These are phyloP conservation scores for Calycina herbarum DNA, from an alignment of 2,329 filamentous ascomycete genomes.

Conservation along the genomic window DNA sequence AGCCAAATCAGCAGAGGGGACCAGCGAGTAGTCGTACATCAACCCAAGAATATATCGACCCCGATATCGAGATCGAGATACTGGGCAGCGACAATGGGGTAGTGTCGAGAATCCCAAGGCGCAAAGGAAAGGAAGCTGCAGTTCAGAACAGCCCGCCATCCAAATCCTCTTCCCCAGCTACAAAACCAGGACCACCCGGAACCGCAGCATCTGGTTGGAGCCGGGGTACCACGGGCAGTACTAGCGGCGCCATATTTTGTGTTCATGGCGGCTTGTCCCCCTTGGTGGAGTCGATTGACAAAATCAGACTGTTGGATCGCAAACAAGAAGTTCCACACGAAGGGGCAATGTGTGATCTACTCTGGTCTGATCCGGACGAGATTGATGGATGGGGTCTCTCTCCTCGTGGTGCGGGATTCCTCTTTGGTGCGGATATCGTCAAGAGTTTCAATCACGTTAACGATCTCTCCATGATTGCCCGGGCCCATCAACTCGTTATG, in stretches of 20 bases:
- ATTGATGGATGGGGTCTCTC: constrained; percentile 96
- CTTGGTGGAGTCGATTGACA: constrained; percentile 89
- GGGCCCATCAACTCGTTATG: constrained; percentile 97
- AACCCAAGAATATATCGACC: constrained; percentile 54
- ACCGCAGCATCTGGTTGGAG: constrained; percentile 75
- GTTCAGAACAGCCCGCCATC: constrained; percentile 42
- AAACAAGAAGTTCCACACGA: constrained; percentile 99
- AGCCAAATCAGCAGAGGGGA: constrained; percentile 45
- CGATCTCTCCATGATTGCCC: constrained; percentile 85
- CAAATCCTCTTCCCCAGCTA: constrained; percentile 43
- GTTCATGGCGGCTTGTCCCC: constrained; percentile 94
- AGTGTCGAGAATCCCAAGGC: constrained; percentile 69
- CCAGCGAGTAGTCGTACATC: constrained; percentile 48
- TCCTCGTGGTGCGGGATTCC: constrained; percentile 75
- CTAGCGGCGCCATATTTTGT: constrained; percentile 83
- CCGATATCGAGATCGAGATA: constrained; percentile 89
- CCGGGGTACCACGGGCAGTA: constrained; percentile 62
- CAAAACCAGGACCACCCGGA: constrained; percentile 71
- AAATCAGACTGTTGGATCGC: constrained; percentile 89
- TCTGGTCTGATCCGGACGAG: constrained; percentile 98
- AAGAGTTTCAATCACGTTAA: constrained; percentile 95
- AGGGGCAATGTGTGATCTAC: constrained; percentile 96
- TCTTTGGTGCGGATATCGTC: constrained; percentile 94
- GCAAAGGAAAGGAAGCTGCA: constrained; percentile 34
- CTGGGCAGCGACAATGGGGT: constrained; percentile 81